Base-by-base conservation (phyloP, 345 rosid species). In the Kandelia obovata region DNA sequence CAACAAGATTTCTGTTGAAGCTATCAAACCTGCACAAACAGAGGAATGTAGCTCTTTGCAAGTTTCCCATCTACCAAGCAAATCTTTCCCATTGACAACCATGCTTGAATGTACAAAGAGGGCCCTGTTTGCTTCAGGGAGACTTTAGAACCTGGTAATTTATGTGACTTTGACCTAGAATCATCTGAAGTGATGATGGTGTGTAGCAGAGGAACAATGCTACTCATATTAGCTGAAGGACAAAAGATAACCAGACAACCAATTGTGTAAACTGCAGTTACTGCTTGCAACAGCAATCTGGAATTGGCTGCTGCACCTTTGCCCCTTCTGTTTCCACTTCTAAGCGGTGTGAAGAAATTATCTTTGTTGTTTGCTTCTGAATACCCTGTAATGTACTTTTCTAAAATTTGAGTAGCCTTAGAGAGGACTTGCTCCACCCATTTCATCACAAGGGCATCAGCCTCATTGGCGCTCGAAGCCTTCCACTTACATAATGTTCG, bases 41-140 rank as follows among this genome's bases (percentile, higher is more conserved):
- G 80, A 62, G 93, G 97, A 78, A 91, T 89, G 64, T 91, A 88
- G 47, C 86, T 74, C 80, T 94, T 94, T 21, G 96, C 98, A 74
- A 89, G 92, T 75, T 89, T 89, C 73, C 83, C 96, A 62, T 84
- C 97, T 5, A 90, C 92, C 53, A 91, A 84, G 84, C 97, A 94
- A 62, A 91, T 79, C 81, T 94, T 94, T 72, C 95, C 97, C 97
- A 94, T 84, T 39, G 96, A 83, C 78, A 91, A 73, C 98, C 98
- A 91, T 46, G 92, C 89, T 77, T 87, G 97, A 66, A 87, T 83
- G 70, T 88, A 91, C 69, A 91, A 75, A 63, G 93, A 80, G 71
- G 86, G 92, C 7, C 88, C 87, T 59, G 75, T 76, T 68, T 86
- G 88, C 79, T 87, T 89, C 71, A 88, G 65, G 78, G 87, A 83